A percentile compares a stretch with the other conserved stretches of the same genome.
Evolutionary conservation across 1,284 basidiomycete genomes (phyloP).

Genomic region (Marasmius fiardii): DNA sequence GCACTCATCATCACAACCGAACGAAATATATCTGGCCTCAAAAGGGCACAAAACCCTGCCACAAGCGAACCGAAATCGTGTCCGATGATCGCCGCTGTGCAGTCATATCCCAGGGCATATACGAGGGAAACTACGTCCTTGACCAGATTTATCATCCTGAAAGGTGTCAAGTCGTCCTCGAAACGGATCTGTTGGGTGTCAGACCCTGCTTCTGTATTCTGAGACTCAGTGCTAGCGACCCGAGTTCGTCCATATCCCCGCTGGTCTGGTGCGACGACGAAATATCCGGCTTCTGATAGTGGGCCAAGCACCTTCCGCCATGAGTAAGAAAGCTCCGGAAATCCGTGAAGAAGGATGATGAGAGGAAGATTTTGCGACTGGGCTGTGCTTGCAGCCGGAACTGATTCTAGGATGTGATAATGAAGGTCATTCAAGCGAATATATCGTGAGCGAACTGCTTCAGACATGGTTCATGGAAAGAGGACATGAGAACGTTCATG

Average conservation of each 20-base stretch:
- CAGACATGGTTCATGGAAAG: neutral
- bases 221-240: neutral
- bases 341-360: constrained; percentile 60
- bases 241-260: constrained; percentile 46
- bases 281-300: constrained; percentile 44
- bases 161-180: constrained; percentile 48
- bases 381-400: constrained; percentile 21
- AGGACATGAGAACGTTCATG: too few species aligned
- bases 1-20: constrained; percentile 58
- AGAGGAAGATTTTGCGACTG: constrained; percentile 32
- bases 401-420: constrained; percentile 50
- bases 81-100: constrained; percentile 47
- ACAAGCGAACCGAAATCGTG: constrained; percentile 59
- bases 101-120: constrained; percentile 44
- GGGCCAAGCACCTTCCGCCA: constrained; percentile 57
- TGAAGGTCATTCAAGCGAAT: constrained; percentile 37
- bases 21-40: constrained; percentile 53
- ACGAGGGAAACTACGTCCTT: constrained; percentile 51
- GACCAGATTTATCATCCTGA: constrained; percentile 45
- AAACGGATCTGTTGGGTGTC: constrained; percentile 28
- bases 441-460: constrained; percentile 2
- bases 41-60: constrained; percentile 49
- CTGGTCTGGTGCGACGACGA: constrained; percentile 51
- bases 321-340: constrained; percentile 63
- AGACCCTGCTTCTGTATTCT: constrained; percentile 5